These are phyloP conservation scores for Inonotus obliquus DNA, from an alignment of 1,284 basidiomycete genomes.

Conservation along the genomic window DNA sequence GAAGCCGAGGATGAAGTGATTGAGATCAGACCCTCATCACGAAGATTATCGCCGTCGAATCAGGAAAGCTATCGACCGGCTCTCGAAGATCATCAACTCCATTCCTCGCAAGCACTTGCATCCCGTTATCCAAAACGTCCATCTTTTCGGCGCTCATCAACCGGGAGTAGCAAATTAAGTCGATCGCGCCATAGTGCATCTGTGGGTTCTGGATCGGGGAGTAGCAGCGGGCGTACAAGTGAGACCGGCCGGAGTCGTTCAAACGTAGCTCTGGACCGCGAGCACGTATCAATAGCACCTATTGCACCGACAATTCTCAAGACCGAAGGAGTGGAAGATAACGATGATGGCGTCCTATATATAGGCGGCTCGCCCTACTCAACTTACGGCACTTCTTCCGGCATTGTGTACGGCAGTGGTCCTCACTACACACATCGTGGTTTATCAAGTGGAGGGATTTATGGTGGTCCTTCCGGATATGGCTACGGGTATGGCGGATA, in stretches of 20 bases:
- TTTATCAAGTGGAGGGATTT: not conserved
- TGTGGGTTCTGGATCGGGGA: slow-evolving; percentile 13
- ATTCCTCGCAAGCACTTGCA: not conserved
- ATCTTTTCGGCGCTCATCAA: slow-evolving; percentile 8
- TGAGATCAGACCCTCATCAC: slow-evolving; percentile 49
- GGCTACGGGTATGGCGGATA: slow-evolving; percentile 18
- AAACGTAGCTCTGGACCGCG: slow-evolving; percentile 35
- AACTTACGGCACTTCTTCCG: not conserved
- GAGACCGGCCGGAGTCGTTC: slow-evolving; percentile 4
- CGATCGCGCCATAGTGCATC: slow-evolving; percentile 9
- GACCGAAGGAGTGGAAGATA: slow-evolving; percentile 54
- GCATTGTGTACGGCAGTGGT: slow-evolving; percentile 8
- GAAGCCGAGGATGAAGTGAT: slow-evolving; percentile 59
- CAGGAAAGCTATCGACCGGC: slow-evolving; percentile 25
- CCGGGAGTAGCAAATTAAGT: slow-evolving; percentile 1
- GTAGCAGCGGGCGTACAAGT: slow-evolving; percentile 11
- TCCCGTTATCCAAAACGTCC: slow-evolving; percentile 1
- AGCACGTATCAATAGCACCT: slow-evolving; percentile 85
- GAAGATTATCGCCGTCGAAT: slow-evolving; percentile 21
- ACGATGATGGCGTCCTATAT: slow-evolving; percentile 30
- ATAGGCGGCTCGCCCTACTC: slow-evolving; percentile 15
- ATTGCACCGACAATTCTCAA: slow-evolving; percentile 94
- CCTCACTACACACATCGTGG: slow-evolving; percentile 8
- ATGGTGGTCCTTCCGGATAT: not conserved
- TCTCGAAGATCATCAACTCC: slow-evolving; percentile 7